Evolutionary conservation across 139 green algal genomes (phyloP).

Genomic region (Haematococcus lacustris): DNA sequence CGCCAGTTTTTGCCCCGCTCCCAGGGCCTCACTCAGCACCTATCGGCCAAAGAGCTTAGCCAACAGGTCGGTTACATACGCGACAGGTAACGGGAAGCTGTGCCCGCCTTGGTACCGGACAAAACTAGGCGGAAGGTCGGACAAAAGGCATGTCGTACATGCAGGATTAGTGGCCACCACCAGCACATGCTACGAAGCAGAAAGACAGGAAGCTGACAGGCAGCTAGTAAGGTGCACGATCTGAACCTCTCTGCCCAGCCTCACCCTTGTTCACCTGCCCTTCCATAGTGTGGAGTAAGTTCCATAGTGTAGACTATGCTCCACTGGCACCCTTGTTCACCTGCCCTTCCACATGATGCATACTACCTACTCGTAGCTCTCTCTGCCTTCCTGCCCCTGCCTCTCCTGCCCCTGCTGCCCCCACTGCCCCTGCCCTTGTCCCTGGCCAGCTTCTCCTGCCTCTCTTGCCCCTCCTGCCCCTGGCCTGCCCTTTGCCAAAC

Average conservation of each 20-base stretch:
- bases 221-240: no score
- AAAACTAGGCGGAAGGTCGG: neutral
- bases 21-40: conserved; percentile 18
- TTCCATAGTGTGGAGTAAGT: no score
- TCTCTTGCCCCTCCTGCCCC: neutral
- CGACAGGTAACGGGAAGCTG: no score
- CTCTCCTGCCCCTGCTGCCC: neutral
- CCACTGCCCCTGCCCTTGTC: neutral
- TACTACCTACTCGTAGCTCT: neutral
- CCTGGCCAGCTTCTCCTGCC: neutral
- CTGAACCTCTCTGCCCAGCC: no score
- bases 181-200: neutral
- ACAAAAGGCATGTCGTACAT: neutral
- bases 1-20: neutral
- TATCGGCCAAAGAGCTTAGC: conserved; percentile 2
- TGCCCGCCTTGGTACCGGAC: no score
- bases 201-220: neutral
- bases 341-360: no score
- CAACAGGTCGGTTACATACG: no score
- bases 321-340: no score
- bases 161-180: neutral
- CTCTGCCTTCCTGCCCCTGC: neutral
- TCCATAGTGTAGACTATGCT: no score
- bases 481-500: neutral
- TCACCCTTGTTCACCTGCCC: no score